These are phyloP conservation scores for Pilaira anomala DNA, from an alignment of 192 early-diverging fungal genomes.

Conservation along the genomic window DNA sequence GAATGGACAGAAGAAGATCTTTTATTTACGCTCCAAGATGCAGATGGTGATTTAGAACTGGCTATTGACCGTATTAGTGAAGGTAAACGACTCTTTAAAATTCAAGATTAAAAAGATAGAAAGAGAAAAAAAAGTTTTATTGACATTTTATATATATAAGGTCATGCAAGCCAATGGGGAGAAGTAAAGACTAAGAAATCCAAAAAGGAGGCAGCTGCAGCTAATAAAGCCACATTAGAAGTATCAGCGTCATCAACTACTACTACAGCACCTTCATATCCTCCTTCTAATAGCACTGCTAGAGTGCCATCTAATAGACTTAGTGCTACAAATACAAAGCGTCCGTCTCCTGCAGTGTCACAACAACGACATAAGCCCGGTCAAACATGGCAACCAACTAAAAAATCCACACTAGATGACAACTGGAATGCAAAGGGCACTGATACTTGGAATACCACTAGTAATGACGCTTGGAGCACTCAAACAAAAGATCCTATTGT, in stretches of 20 bases:
- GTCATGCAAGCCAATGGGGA: slow-evolving; percentile 76
- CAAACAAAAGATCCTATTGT: too few relatives aligned
- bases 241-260: slow-evolving; percentile 3
- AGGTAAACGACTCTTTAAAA: slow-evolving; percentile 41
- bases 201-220: slow-evolving; percentile 42
- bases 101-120: neutral
- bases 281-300: slow-evolving; percentile 2
- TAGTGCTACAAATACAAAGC: neutral
- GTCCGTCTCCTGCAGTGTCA: too few relatives aligned
- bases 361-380: too few relatives aligned
- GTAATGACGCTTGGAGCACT: too few relatives aligned
- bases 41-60: slow-evolving; percentile 77
- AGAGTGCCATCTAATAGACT: slow-evolving; percentile 1
- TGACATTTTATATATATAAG: slow-evolving; percentile 34
- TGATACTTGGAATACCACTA: too few relatives aligned
- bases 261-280: slow-evolving; percentile 6
- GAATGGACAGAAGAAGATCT: slow-evolving; percentile 93
- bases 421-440: too few relatives aligned
- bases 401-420: too few relatives aligned
- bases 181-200: slow-evolving; percentile 74
- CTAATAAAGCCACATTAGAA: neutral
- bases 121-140: too few relatives aligned
- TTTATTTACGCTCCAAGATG: slow-evolving; percentile 80
- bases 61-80: slow-evolving; percentile 81
- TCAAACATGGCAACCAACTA: too few relatives aligned